Conservation (phyloP, 2,329 filamentous ascomycete genomes). For the Capronia epimyces region DNA sequence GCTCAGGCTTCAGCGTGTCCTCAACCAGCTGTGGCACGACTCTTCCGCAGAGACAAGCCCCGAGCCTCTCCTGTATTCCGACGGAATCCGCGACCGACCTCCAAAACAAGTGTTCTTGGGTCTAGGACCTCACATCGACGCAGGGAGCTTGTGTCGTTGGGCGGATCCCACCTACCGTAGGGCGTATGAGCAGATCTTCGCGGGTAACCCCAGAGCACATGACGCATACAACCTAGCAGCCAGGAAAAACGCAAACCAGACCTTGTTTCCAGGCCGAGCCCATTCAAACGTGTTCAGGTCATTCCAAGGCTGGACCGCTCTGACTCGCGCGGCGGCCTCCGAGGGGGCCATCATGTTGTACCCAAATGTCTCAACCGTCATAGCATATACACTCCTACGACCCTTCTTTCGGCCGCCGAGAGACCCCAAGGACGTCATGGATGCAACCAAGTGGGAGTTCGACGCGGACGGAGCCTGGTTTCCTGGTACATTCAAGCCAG, state of each 20-base stretch:
- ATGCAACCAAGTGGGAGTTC: conserved; percentile 37
- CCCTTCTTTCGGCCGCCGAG: conserved; percentile 39
- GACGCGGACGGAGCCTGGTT: conserved; percentile 34
- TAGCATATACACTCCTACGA: conserved; percentile 40
- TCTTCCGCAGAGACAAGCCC: conserved; percentile 30
- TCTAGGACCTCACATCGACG: conserved; percentile 43
- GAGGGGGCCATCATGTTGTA: conserved; percentile 40
- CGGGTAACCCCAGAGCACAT: conserved; percentile 34
- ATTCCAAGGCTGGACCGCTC: conserved; percentile 43
- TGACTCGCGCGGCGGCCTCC: conserved; percentile 33
- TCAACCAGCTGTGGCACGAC: no score
- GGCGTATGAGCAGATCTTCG: conserved; percentile 36
- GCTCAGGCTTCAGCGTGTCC: no score
- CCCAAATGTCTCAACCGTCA: conserved; percentile 34
- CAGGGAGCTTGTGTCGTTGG: conserved; percentile 42
- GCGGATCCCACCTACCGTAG: conserved; percentile 37
- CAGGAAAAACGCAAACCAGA: conserved; percentile 29
- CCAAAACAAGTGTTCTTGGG: conserved; percentile 38
- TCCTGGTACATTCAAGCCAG: conserved; percentile 34
- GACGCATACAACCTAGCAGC: conserved; percentile 37
- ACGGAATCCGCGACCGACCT: conserved; percentile 37
- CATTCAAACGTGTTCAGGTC: conserved; percentile 38
- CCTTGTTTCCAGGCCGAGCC: conserved; percentile 34
- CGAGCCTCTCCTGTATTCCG: conserved; percentile 38
- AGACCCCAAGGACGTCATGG: conserved; percentile 32